Evolutionary conservation across 208 protist genomes (phyloP).

Genomic region (Acanthamoeba royreba): DNA sequence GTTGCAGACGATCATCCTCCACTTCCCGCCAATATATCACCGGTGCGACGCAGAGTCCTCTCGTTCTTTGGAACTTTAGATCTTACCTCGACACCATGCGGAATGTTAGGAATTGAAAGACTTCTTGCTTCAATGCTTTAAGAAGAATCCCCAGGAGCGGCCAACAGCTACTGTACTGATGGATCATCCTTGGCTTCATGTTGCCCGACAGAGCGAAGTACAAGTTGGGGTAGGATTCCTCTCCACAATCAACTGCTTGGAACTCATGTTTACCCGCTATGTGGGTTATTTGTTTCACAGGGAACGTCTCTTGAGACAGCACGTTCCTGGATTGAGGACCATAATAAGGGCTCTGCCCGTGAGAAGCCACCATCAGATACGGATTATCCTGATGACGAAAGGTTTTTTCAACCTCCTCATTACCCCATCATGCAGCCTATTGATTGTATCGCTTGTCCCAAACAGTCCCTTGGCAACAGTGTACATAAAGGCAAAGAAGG

Average conservation of each 20-base stretch:
- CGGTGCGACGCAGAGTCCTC: not conserved
- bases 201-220: not conserved
- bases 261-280: not conserved
- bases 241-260: not conserved
- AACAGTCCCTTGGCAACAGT: not conserved
- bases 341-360: not conserved
- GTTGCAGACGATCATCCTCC: constrained; percentile 84
- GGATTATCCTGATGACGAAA: not conserved
- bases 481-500: not conserved
- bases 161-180: constrained; percentile 75
- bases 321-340: not conserved
- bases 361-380: not conserved
- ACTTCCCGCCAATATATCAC: constrained; percentile 78
- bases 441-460: too few relatives aligned
- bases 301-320: not conserved
- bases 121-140: constrained; percentile 82
- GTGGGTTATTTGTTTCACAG: not conserved
- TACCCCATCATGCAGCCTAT: not conserved
- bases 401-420: not conserved
- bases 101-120: constrained; percentile 60
- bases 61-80: not conserved
- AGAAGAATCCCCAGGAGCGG: constrained; percentile 79
- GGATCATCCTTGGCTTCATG: constrained; percentile 69
- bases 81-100: not conserved
- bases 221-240: not conserved